Evolutionary conservation across 176 grass and related monocot genomes (phyloP).

Genomic region (Cenchrus americanus): DNA sequence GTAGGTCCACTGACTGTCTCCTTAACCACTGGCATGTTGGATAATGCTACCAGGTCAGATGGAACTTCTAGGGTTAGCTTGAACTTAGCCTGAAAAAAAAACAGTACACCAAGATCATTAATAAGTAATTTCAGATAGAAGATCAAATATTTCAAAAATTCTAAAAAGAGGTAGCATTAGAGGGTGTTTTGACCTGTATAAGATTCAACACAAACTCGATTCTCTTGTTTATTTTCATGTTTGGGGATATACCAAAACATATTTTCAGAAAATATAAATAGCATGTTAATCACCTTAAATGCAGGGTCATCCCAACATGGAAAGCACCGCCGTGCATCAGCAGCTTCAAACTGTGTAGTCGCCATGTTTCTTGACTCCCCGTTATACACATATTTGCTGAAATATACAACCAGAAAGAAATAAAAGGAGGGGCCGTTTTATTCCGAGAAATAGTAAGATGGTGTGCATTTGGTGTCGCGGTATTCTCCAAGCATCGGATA

Average conservation of each 20-base stretch:
- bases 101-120: neutral
- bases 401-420: conserved; percentile 18
- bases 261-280: conserved; percentile 1
- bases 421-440: neutral
- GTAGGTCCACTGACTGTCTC: conserved; percentile 52
- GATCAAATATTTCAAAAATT: neutral
- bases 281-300: conserved; percentile 55
- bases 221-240: neutral
- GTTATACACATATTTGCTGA: conserved; percentile 63
- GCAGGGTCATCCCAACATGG: conserved; percentile 94
- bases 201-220: conserved; percentile 15
- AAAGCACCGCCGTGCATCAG: conserved; percentile 85
- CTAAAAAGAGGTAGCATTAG: neutral
- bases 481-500: neutral
- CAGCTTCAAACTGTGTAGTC: conserved; percentile 84
- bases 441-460: neutral
- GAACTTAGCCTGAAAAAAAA: conserved; percentile 74
- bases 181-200: neutral
- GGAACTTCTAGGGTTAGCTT: conserved; percentile 82
- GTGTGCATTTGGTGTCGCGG: neutral
- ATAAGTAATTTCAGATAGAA: neutral
- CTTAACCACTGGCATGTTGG: conserved; percentile 76
- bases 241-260: conserved; percentile 4
- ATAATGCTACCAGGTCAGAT: conserved; percentile 68
- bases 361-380: conserved; percentile 75